Evolutionary conservation across 805 yeast genomes (phyloP).

Genomic region (Ogataea glucozyma): DNA sequence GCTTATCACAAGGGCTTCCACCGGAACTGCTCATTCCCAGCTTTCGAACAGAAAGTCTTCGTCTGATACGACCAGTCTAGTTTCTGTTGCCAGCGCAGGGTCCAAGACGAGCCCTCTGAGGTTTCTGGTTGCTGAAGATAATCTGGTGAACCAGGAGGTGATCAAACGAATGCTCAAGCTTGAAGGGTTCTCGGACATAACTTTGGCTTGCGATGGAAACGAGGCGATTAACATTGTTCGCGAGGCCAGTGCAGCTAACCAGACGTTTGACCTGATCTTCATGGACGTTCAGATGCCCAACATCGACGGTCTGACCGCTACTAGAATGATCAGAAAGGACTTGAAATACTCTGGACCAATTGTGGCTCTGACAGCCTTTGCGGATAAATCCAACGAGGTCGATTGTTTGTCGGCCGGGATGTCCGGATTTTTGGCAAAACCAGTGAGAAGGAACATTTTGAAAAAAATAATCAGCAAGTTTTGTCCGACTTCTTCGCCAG

Average conservation of each 20-base stretch:
- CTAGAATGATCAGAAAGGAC: constrained; percentile 67
- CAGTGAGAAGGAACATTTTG: constrained; percentile 71
- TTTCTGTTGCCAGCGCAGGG: constrained; percentile 1
- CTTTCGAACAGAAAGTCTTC: constrained; percentile 23
- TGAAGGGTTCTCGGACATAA: constrained; percentile 74
- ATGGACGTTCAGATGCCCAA: constrained; percentile 99
- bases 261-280: constrained; percentile 69
- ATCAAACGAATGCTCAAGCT: constrained; percentile 82
- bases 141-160: constrained; percentile 91
- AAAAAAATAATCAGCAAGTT: constrained; percentile 54
- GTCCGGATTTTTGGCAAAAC: constrained; percentile 89
- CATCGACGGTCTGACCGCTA: constrained; percentile 85
- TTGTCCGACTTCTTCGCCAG: constrained; percentile 28
- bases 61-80: constrained; percentile 18
- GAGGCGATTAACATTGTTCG: constrained; percentile 77
- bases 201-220: constrained; percentile 85
- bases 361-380: constrained; percentile 93
- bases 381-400: constrained; percentile 85
- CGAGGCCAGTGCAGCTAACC: constrained; percentile 42
- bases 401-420: constrained; percentile 89
- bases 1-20: constrained; percentile 46
- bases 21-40: constrained; percentile 51
- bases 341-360: constrained; percentile 69
- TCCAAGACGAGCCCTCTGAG: constrained; percentile 33
- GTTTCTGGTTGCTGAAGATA: constrained; percentile 91